Evolutionary conservation across 2,329 filamentous ascomycete species (phyloP).

Genomic region (Colletotrichum chlorophyti): DNA sequence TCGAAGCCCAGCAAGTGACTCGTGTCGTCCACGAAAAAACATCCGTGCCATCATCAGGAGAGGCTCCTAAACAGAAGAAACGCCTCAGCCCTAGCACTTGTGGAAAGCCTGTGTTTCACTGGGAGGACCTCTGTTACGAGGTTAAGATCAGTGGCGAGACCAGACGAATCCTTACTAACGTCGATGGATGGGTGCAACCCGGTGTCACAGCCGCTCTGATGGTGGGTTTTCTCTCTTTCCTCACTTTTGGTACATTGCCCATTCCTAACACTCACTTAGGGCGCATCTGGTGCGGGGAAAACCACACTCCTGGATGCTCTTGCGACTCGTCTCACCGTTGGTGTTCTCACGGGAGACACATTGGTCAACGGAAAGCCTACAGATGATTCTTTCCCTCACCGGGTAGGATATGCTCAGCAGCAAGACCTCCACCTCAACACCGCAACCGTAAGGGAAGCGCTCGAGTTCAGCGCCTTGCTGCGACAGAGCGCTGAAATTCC

Average conservation of each 20-base stretch:
- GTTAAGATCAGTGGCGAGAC: constrained; percentile 69
- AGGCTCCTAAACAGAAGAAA: neutral
- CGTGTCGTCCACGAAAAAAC: constrained; percentile 29
- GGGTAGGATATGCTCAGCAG: constrained; percentile 75
- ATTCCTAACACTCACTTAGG: no score
- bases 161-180: constrained; percentile 71
- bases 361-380: constrained; percentile 69
- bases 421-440: constrained; percentile 74
- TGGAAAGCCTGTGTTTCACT: constrained; percentile 72
- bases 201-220: constrained; percentile 78
- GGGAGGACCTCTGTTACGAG: constrained; percentile 69
- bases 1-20: constrained; percentile 36
- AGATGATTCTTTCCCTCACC: constrained; percentile 72
- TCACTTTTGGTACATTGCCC: no score
- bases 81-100: neutral
- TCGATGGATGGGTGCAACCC: constrained; percentile 80
- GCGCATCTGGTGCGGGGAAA: constrained; percentile 76
- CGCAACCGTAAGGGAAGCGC: constrained; percentile 70
- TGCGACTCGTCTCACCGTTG: constrained; percentile 75
- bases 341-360: constrained; percentile 75
- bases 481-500: constrained; percentile 67
- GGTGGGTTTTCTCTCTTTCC: constrained; percentile 50
- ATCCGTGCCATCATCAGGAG: neutral
- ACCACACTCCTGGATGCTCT: constrained; percentile 79
- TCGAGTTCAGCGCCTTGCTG: constrained; percentile 71